Percentiles rank a stretch among this genome's conserved stretches.
Conservation (phyloP, 202 grass and related monocot genomes). For the Zizania palustris region DNA sequence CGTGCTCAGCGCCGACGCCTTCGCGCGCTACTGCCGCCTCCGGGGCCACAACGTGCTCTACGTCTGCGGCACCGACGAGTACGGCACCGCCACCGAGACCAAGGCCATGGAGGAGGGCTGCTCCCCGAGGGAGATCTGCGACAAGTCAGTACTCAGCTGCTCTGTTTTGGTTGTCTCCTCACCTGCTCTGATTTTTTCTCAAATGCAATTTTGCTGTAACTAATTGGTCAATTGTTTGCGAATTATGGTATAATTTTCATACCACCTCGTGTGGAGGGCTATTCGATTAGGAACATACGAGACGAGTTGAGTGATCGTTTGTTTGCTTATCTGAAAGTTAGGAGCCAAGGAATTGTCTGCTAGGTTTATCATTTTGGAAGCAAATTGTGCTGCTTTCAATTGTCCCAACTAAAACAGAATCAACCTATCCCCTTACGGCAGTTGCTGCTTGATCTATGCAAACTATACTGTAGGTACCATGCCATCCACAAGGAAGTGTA, state of each 20-base stretch:
- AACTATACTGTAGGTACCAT: constrained; percentile 50
- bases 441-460: too few relatives aligned
- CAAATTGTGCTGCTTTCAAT: background rate
- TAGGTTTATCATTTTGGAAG: background rate
- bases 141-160: constrained; percentile 47
- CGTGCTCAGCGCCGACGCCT: constrained; percentile 69
- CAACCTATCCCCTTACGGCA: background rate
- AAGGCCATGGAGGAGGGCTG: constrained; percentile 72
- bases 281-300: background rate
- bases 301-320: too few relatives aligned
- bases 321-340: too few relatives aligned
- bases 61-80: constrained; percentile 81
- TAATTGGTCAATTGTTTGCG: background rate
- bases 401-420: background rate
- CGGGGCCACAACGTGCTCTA: constrained; percentile 65
- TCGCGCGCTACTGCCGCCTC: constrained; percentile 67
- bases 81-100: constrained; percentile 74
- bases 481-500: constrained; percentile 71
- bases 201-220: background rate
- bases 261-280: background rate
- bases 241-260: background rate
- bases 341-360: background rate
- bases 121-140: constrained; percentile 59
- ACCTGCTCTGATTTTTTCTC: background rate
- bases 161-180: background rate